These are phyloP conservation scores for Dactylorhiza incarnata DNA, from an alignment of 106 monocot genomes.

Conservation along the genomic window DNA sequence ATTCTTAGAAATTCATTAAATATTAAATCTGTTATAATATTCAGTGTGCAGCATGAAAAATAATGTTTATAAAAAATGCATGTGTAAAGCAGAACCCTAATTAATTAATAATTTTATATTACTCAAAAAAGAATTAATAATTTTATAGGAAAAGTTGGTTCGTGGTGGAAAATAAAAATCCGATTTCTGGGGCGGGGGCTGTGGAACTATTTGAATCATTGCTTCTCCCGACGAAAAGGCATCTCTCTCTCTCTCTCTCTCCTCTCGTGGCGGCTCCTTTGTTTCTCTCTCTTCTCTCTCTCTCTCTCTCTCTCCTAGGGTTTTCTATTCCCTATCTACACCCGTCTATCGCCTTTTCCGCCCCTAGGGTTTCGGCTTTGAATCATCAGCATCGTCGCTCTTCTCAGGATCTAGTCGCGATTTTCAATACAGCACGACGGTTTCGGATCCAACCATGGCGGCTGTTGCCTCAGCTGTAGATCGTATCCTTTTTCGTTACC, in stretches of 20 bases:
- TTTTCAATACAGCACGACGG: not conserved
- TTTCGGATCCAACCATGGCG: slow-evolving; percentile 30
- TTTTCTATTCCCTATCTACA: slow-evolving; percentile 11
- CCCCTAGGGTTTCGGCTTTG: not conserved
- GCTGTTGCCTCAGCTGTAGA: slow-evolving; percentile 44
- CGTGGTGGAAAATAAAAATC: not conserved
- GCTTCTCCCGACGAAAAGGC: slow-evolving; percentile 19
- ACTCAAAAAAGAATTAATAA: too few species aligned
- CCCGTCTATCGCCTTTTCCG: not conserved
- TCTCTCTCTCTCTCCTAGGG: slow-evolving; percentile 32
- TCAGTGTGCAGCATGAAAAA: too few species aligned
- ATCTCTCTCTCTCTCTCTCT: not conserved
- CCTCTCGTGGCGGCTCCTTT: slow-evolving; percentile 22
- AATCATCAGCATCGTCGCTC: not conserved
- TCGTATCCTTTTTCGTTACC: slow-evolving; percentile 31
- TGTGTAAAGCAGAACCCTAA: too few species aligned
- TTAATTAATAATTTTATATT: too few species aligned
- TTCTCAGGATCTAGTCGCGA: not conserved
- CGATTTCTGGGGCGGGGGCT: slow-evolving; percentile 14
- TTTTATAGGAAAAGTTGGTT: too few species aligned
- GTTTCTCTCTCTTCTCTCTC: not conserved
- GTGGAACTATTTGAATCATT: slow-evolving; percentile 57
- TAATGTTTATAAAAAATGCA: too few species aligned
- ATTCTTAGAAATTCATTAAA: too few species aligned
- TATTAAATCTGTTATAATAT: too few species aligned